A percentile compares a stretch with the other conserved stretches of the same genome.
Evolutionary conservation across 768 basidiomycete species (phyloP).

Genomic region (Strobilomyces dryophilus): DNA sequence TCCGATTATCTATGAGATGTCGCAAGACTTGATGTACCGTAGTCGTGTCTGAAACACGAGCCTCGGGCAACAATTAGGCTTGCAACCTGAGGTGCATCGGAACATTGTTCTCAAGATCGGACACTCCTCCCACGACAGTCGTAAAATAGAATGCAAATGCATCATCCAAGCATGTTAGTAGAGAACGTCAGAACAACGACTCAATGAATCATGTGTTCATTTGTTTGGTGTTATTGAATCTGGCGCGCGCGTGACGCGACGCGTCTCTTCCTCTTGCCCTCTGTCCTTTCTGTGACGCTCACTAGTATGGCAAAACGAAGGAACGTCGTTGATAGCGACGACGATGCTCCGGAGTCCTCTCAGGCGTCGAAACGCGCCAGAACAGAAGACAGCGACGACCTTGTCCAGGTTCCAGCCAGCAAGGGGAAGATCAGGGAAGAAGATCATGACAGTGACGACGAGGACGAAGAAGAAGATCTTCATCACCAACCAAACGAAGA

Average conservation of each 20-base stretch:
- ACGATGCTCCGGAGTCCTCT: slow-evolving; percentile 29
- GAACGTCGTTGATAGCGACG: slow-evolving; percentile 41
- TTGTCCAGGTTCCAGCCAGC: slow-evolving; percentile 17
- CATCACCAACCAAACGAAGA: slow-evolving; percentile 40
- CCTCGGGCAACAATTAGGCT: background rate
- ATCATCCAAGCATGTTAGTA: too few relatives aligned
- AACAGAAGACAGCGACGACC: slow-evolving; percentile 37
- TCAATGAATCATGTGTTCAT: too few relatives aligned
- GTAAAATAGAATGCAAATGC: too few relatives aligned
- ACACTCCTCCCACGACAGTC: too few relatives aligned
- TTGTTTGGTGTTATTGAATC: slow-evolving; percentile 24
- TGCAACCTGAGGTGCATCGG: too few relatives aligned
- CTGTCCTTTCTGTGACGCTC: background rate
- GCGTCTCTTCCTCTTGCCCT: slow-evolving; percentile 22
- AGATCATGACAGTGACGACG: slow-evolving; percentile 28
- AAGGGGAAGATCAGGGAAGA: slow-evolving; percentile 31
- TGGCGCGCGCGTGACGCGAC: slow-evolving; percentile 9
- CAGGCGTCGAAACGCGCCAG: slow-evolving; percentile 43
- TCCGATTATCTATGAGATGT: too few relatives aligned
- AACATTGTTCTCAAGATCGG: too few relatives aligned
- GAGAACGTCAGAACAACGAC: too few relatives aligned
- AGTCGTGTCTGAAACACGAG: background rate
- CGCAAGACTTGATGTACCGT: background rate
- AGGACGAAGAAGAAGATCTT: slow-evolving; percentile 31
- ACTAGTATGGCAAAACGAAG: slow-evolving; percentile 53